These are phyloP conservation scores for Cutaneotrichosporon cutaneum DNA, from an alignment of 1,284 basidiomycete genomes.

Conservation along the genomic window DNA sequence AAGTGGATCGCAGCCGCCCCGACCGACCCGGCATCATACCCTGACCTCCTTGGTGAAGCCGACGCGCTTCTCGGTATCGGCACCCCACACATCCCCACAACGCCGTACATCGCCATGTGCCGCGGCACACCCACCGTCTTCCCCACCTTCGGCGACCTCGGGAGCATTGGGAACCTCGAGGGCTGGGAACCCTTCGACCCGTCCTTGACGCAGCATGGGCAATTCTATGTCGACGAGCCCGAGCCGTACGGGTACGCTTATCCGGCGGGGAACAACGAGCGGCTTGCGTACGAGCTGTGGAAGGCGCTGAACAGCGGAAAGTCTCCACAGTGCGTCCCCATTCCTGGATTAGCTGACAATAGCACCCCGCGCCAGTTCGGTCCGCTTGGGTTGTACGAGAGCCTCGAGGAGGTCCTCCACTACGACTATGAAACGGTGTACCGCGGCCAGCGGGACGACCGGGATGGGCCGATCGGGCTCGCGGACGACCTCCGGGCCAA, in stretches of 20 bases:
- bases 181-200: not conserved
- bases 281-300: not conserved
- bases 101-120: slow-evolving; percentile 2
- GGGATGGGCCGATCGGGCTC: not conserved
- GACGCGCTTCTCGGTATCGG: slow-evolving; percentile 3
- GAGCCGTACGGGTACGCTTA: not conserved
- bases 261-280: not conserved
- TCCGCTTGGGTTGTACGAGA: not conserved
- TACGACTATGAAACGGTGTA: not conserved
- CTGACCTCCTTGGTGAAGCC: not conserved
- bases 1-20: not conserved
- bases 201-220: not conserved
- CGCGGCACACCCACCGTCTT: not conserved
- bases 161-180: not conserved
- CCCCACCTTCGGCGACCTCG: not conserved
- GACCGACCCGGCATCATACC: not conserved
- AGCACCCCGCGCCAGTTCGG: not conserved
- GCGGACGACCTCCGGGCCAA: not conserved
- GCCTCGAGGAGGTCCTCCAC: not conserved
- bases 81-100: not conserved
- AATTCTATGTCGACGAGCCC: not conserved
- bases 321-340: not conserved
- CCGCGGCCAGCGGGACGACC: not conserved
- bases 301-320: not conserved
- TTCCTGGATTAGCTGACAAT: not conserved